Conservation (phyloP, 2,329 filamentous ascomycete species). For the Fusarium miscanthi region DNA sequence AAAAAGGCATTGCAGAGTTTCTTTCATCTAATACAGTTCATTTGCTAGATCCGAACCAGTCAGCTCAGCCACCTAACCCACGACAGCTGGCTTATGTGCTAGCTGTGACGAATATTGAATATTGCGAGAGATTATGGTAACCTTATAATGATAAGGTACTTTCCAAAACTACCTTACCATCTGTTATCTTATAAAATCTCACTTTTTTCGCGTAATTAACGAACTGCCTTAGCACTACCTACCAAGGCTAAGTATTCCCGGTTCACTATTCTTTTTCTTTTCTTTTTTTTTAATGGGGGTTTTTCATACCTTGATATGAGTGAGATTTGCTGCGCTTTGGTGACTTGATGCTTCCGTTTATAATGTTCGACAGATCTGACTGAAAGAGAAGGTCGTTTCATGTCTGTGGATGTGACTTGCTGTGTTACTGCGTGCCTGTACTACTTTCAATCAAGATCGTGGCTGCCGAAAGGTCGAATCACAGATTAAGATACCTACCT, state of each 20-base stretch:
- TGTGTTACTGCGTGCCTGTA: background rate
- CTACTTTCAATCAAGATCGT: background rate
- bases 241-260: background rate
- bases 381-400: background rate
- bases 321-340: background rate
- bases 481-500: background rate
- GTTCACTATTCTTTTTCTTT: background rate
- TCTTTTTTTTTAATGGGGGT: too few relatives aligned
- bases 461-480: background rate
- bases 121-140: background rate
- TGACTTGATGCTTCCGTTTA: background rate
- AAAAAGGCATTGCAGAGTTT: background rate
- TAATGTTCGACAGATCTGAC: background rate
- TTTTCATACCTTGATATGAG: background rate
- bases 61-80: background rate
- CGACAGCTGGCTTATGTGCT: background rate
- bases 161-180: background rate
- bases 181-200: background rate
- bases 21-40: background rate
- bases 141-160: background rate
- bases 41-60: background rate
- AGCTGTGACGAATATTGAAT: background rate
- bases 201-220: background rate
- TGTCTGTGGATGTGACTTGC: background rate
- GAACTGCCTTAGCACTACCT: background rate